A percentile compares a stretch with the other conserved stretches of the same genome.
Evolutionary conservation across 306 rosid genomes (phyloP).

Genomic region (Quercus parvula): DNA sequence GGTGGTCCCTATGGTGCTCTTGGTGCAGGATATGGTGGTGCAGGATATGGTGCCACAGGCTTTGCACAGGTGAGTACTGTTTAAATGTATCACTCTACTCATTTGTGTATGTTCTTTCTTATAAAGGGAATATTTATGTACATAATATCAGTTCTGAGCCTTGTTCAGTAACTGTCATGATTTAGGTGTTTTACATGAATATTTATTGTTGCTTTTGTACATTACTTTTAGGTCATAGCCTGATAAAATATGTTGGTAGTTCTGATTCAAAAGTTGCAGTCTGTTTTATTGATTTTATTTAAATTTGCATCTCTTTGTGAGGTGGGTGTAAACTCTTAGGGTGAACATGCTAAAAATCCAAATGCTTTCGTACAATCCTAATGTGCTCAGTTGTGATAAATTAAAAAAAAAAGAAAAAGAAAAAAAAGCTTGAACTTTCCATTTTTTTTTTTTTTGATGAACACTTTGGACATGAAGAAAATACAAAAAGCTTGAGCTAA

Average conservation of each 20-base stretch:
- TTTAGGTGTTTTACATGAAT: not conserved
- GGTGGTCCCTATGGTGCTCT: constrained; percentile 83
- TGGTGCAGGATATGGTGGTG: constrained; percentile 56
- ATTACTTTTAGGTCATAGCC: not conserved
- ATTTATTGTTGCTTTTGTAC: not conserved
- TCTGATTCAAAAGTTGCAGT: too few species aligned
- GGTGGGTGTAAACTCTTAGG: not conserved
- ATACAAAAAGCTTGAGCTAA: too few species aligned
- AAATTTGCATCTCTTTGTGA: not conserved
- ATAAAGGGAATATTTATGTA: not conserved
- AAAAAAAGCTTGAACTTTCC: not conserved
- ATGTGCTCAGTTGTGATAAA: not conserved
- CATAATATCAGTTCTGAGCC: not conserved
- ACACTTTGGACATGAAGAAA: too few species aligned
- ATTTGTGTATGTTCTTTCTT: not conserved
- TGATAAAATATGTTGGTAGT: not conserved
- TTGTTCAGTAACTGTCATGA: not conserved
- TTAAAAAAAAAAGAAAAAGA: too few species aligned
- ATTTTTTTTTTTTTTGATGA: not conserved
- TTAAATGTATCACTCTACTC: not conserved
- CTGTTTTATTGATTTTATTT: not conserved
- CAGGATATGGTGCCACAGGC: constrained; percentile 37
- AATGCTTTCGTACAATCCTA: not conserved
- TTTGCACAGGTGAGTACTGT: constrained; percentile 61
- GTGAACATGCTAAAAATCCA: not conserved